Conservation (phyloP, 2,329 filamentous ascomycete species). For the Fusarium sp. region DNA sequence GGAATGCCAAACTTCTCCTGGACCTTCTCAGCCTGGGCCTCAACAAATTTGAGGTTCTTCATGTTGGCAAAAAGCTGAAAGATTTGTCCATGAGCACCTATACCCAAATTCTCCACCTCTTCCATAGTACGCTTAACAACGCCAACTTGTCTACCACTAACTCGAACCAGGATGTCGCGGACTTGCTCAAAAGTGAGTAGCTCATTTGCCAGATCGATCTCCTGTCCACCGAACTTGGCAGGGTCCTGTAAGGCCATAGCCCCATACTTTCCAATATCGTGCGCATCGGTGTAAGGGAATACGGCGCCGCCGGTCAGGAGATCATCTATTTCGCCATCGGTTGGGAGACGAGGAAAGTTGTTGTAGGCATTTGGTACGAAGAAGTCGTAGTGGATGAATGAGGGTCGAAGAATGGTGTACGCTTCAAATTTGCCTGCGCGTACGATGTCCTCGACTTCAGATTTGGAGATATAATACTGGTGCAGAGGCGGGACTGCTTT, state of each 20-base stretch:
- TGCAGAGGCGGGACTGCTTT: constrained; percentile 24
- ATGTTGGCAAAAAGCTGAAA: constrained; percentile 27
- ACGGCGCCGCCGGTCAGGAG: constrained; percentile 29
- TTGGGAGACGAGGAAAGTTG: constrained; percentile 47
- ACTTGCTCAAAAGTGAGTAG: constrained; percentile 46
- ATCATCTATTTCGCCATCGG: constrained; percentile 45
- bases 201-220: constrained; percentile 48
- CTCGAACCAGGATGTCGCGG: constrained; percentile 41
- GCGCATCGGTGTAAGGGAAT: constrained; percentile 45
- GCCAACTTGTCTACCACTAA: constrained; percentile 47
- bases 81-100: not conserved
- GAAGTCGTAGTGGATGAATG: constrained; percentile 46
- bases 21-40: not conserved
- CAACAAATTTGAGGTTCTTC: not conserved
- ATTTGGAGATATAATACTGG: constrained; percentile 53
- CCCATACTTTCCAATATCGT: constrained; percentile 49
- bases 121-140: constrained; percentile 23
- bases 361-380: constrained; percentile 27
- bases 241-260: constrained; percentile 48
- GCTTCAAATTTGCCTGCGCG: constrained; percentile 43
- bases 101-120: constrained; percentile 9
- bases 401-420: constrained; percentile 51
- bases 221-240: constrained; percentile 44
- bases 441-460: constrained; percentile 49
- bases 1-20: constrained; percentile 19